These are phyloP conservation scores for Aspergillus tubingensis DNA, from an alignment of 2,329 filamentous ascomycete species.

Conservation along the genomic window DNA sequence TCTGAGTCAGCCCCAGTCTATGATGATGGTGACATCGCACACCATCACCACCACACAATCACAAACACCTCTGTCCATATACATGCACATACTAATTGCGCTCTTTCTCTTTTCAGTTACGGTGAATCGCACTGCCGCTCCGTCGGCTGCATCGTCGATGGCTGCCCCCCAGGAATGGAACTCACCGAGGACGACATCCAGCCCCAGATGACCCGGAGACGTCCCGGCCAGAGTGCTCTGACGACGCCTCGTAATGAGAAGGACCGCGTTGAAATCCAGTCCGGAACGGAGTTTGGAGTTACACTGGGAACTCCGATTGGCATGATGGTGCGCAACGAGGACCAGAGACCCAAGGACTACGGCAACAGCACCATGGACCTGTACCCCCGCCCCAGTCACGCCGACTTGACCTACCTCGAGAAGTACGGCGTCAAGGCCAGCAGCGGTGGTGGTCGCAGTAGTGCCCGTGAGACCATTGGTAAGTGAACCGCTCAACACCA, in stretches of 20 bases:
- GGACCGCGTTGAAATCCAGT: constrained; percentile 88
- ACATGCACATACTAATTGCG: not conserved
- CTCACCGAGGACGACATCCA: constrained; percentile 88
- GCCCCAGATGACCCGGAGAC: constrained; percentile 86
- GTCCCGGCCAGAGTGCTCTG: constrained; percentile 85
- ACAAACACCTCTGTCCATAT: too few relatives aligned
- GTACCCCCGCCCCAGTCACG: constrained; percentile 88
- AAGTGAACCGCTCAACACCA: constrained; percentile 18
- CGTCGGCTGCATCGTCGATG: constrained; percentile 93
- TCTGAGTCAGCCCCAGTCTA: not conserved
- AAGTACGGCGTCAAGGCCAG: constrained; percentile 95
- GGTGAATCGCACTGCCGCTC: constrained; percentile 89
- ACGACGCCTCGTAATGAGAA: constrained; percentile 93
- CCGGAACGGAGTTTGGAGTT: constrained; percentile 84
- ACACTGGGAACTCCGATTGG: constrained; percentile 90
- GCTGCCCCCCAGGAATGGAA: constrained; percentile 81
- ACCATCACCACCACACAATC: not conserved
- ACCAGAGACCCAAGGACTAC: constrained; percentile 91
- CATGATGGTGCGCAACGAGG: constrained; percentile 85
- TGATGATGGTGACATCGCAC: not conserved
- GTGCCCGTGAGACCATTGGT: constrained; percentile 93
- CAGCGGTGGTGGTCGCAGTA: constrained; percentile 84
- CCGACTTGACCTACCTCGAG: constrained; percentile 95
- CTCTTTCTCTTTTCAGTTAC: constrained; percentile 50
- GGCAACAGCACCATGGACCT: constrained; percentile 84